A percentile compares a stretch with the other conserved stretches of the same genome.
phyloP scores from a whole-genome alignment of 2,329 filamentous ascomycete species.

The Drechslerella stenobrocha region DNA sequence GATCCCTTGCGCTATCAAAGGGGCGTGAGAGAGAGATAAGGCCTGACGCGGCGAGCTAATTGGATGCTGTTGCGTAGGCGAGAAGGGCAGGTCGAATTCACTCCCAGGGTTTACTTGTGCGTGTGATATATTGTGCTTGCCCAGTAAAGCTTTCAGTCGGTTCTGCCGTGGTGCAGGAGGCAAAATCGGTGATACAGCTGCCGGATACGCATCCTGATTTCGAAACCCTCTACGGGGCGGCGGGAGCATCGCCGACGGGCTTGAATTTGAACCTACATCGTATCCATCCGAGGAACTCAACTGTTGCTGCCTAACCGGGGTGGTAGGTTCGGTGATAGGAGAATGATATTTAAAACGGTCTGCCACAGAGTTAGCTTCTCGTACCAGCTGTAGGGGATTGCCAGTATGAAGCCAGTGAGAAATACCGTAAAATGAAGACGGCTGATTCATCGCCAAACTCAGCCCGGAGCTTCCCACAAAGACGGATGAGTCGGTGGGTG shows the following conservation, averaged over 20 bases:
- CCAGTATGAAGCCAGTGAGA: neutral
- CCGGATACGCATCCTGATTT: neutral
- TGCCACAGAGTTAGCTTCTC: neutral
- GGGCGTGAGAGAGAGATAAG: slow-evolving; percentile 50
- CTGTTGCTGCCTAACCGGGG: slow-evolving; percentile 18
- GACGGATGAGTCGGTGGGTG: slow-evolving; percentile 9
- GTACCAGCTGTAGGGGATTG: neutral
- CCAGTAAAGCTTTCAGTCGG: slow-evolving; percentile 27
- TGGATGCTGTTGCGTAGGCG: neutral
- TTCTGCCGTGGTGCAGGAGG: slow-evolving; percentile 16
- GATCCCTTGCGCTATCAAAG: slow-evolving; percentile 57
- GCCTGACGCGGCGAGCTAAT: slow-evolving; percentile 15
- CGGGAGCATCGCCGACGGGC: slow-evolving; percentile 22
- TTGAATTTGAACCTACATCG: slow-evolving; percentile 13
- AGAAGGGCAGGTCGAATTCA: neutral
- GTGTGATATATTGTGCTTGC: slow-evolving; percentile 7
- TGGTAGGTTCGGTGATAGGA: slow-evolving; percentile 21
- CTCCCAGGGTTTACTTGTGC: neutral
- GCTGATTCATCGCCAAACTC: neutral
- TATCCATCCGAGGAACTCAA: slow-evolving; percentile 33
- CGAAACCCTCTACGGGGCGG: slow-evolving; percentile 13
- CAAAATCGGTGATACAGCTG: neutral
- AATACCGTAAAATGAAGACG: slow-evolving; percentile 30
- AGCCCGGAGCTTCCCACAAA: slow-evolving; percentile 1
- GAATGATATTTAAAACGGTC: slow-evolving; percentile 35